Evolutionary conservation across 139 green algal species (phyloP).

Genomic region (Spirogloea muscicola): DNA sequence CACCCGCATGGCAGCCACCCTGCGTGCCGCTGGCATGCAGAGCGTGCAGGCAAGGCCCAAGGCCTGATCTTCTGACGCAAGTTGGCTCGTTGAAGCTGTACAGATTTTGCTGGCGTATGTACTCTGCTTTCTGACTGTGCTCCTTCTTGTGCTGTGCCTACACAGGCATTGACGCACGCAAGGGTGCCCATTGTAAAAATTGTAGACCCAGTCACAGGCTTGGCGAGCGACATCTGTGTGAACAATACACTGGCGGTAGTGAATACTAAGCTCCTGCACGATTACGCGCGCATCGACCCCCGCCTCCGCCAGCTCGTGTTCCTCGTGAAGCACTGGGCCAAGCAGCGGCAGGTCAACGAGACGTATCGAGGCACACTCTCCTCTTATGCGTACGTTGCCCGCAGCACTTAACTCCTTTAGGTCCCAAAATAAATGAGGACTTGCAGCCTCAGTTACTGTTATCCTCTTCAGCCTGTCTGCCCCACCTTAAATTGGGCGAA

Average conservation of each 20-base stretch:
- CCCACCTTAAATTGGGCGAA: too few species aligned
- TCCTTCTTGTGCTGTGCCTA: neutral
- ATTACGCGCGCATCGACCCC: conserved; percentile 73
- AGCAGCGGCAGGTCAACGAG: conserved; percentile 77
- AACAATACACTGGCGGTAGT: conserved; percentile 84
- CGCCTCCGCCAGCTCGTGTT: conserved; percentile 71
- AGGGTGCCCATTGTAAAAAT: conserved; percentile 86
- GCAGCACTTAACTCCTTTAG: too few species aligned
- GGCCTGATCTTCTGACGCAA: neutral
- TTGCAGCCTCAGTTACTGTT: too few species aligned
- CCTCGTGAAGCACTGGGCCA: conserved; percentile 91
- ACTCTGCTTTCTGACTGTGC: neutral
- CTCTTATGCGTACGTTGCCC: conserved; percentile 70
- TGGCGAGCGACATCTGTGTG: conserved; percentile 57
- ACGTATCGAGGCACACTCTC: conserved; percentile 84
- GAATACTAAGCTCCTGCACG: conserved; percentile 64
- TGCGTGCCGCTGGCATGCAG: conserved; percentile 37
- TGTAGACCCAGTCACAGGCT: conserved; percentile 36
- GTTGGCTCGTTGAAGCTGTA: conserved; percentile 5
- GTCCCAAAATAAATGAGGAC: too few species aligned
- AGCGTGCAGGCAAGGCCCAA: conserved; percentile 38
- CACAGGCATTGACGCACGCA: conserved; percentile 55
- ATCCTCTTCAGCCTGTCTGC: too few species aligned
- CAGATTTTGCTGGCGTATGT: neutral
- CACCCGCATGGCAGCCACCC: conserved; percentile 32